These are phyloP conservation scores for Pichia manshurica DNA, from an alignment of 805 yeast genomes.

Conservation along the genomic window DNA sequence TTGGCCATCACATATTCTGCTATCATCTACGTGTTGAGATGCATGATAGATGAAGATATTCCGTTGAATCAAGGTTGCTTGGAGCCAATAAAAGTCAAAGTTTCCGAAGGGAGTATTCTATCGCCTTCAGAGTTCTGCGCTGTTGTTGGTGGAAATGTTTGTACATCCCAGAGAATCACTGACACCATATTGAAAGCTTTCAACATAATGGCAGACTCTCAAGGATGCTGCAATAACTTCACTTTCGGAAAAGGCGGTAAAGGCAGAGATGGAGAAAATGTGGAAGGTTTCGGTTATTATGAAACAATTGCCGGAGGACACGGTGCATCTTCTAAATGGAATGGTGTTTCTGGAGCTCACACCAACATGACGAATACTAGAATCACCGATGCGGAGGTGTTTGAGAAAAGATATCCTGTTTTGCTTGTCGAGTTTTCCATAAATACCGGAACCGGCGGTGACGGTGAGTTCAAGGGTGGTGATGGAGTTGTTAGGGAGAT, in stretches of 20 bases:
- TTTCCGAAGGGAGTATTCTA: conserved; percentile 58
- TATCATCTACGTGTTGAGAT: conserved; percentile 77
- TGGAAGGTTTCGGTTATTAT: conserved; percentile 78
- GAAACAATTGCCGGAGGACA: conserved; percentile 96
- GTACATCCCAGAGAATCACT: conserved; percentile 89
- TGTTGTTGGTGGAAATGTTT: conserved; percentile 91
- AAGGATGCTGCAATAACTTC: conserved; percentile 91
- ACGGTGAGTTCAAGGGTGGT: conserved; percentile 70
- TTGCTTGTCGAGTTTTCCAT: conserved; percentile 65
- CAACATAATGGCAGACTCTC: conserved; percentile 88
- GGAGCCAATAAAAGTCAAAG: conserved; percentile 61
- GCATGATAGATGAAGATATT: conserved; percentile 78
- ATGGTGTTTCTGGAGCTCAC: conserved; percentile 86
- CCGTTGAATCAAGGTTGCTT: conserved; percentile 94
- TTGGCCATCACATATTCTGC: conserved; percentile 86
- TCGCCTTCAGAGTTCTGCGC: conserved; percentile 84
- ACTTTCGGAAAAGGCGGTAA: conserved; percentile 83
- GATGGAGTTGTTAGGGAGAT: conserved; percentile 82
- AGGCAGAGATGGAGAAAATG: conserved; percentile 41
- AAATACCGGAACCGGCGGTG: conserved; percentile 73
- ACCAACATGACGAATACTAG: conserved; percentile 93
- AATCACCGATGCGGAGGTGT: conserved; percentile 85
- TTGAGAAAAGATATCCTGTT: conserved; percentile 85
- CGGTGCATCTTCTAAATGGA: conserved; percentile 81
- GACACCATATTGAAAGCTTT: conserved; percentile 86